A percentile compares a stretch with the other conserved stretches of the same genome.
Evolutionary conservation across 176 grass and related monocot genomes (phyloP).

Genomic region (Oryza rufipogon): DNA sequence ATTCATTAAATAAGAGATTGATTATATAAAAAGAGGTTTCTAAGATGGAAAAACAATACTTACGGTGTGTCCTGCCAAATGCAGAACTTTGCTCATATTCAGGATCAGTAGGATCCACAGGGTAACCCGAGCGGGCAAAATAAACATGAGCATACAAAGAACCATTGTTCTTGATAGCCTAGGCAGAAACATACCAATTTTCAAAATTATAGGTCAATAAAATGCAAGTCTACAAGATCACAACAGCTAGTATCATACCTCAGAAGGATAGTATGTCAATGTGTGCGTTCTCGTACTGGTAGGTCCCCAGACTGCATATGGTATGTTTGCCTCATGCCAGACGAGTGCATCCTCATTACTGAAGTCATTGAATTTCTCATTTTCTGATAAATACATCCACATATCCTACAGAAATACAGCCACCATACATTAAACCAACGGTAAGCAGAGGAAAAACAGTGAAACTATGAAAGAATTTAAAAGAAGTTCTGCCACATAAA

Average conservation of each 20-base stretch:
- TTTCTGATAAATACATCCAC: conserved; percentile 97
- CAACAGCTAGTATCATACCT: conserved; percentile 55
- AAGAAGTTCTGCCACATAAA: background rate
- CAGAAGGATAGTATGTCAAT: conserved; percentile 84
- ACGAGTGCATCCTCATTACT: conserved; percentile 81
- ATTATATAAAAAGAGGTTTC: background rate
- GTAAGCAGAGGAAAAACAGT: background rate
- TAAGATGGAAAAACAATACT: conserved; percentile 38
- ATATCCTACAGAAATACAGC: conserved; percentile 74
- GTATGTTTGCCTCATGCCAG: conserved; percentile 98
- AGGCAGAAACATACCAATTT: conserved; percentile 7
- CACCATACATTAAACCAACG: conserved; percentile 2
- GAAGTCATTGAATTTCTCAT: conserved; percentile 91
- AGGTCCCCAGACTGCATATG: conserved; percentile 89
- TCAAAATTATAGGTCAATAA: conserved; percentile 8
- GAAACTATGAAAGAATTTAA: background rate
- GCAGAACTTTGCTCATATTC: conserved; percentile 83
- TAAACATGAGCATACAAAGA: conserved; percentile 98
- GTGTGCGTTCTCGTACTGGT: conserved; percentile 67
- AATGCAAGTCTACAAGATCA: background rate
- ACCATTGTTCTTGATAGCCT: conserved; percentile 94
- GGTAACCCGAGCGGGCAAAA: conserved; percentile 91
- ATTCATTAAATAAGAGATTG: conserved; percentile 9
- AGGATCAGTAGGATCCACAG: conserved; percentile 92
- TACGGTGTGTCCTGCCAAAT: conserved; percentile 88